Percentiles rank a stretch among this genome's conserved stretches.
phyloP scores from a whole-genome alignment of 495 filamentous ascomycete genomes.

The Daldinia loculata region DNA sequence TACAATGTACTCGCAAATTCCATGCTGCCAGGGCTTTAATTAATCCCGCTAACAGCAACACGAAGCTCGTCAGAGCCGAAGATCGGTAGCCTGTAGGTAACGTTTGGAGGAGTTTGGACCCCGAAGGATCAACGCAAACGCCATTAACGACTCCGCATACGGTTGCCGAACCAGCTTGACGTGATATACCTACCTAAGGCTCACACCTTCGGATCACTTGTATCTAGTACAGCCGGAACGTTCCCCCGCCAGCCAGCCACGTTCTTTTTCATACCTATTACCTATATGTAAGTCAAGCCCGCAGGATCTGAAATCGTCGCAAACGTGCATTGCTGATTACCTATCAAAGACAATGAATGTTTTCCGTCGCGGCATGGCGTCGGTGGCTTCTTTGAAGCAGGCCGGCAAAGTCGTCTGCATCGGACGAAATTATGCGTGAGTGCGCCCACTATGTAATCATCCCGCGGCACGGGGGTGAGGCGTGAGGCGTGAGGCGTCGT shows the following conservation, averaged over 20 bases:
- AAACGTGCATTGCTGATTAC: slow-evolving; percentile 26
- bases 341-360: slow-evolving; percentile 46
- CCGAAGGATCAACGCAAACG: slow-evolving; percentile 1
- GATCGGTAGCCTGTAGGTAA: too few species aligned
- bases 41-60: slow-evolving; percentile 26
- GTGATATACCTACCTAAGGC: slow-evolving; percentile 15
- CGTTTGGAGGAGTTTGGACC: neutral
- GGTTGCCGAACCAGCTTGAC: slow-evolving; percentile 26
- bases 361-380: slow-evolving; percentile 57
- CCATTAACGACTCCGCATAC: slow-evolving; percentile 11
- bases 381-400: slow-evolving; percentile 70
- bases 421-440: slow-evolving; percentile 95
- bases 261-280: slow-evolving; percentile 8
- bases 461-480: slow-evolving; percentile 18
- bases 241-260: slow-evolving; percentile 31
- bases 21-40: slow-evolving; percentile 31
- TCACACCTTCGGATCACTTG: slow-evolving; percentile 7
- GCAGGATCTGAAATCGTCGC: slow-evolving; percentile 9
- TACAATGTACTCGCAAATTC: neutral
- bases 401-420: slow-evolving; percentile 95
- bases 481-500: neutral
- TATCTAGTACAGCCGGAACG: slow-evolving; percentile 11
- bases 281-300: slow-evolving; percentile 17
- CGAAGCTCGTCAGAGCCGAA: slow-evolving; percentile 27
- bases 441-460: slow-evolving; percentile 30